Evolutionary conservation across 2,329 filamentous ascomycete species (phyloP).

Genomic region (Teratosphaeria viscida): DNA sequence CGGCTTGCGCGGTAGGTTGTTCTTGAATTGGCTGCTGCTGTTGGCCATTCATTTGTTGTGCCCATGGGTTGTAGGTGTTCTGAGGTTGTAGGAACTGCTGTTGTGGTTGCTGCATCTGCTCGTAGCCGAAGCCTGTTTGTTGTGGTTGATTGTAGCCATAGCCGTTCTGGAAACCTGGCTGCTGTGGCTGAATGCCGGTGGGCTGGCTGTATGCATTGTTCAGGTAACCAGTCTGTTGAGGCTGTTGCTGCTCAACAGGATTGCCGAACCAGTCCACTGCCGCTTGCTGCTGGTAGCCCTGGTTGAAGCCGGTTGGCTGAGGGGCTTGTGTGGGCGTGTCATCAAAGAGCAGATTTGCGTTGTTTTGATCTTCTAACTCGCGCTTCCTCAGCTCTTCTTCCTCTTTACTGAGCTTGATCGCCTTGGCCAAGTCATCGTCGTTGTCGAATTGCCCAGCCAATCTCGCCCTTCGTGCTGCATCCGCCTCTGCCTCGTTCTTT

Average conservation of each 20-base stretch:
- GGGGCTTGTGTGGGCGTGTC: conserved; percentile 54
- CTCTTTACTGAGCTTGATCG: conserved; percentile 86
- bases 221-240: conserved; percentile 51
- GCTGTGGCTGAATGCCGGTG: conserved; percentile 57
- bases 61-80: conserved; percentile 45
- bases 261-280: conserved; percentile 97
- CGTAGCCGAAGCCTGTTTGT: conserved; percentile 59
- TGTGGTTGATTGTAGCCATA: conserved; percentile 51
- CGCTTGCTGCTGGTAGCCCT: conserved; percentile 93
- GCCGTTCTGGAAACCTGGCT: conserved; percentile 58
- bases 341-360: conserved; percentile 74
- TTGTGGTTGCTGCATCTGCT: conserved; percentile 45
- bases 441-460: conserved; percentile 37
- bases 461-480: conserved; percentile 58
- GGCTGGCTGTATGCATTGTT: conserved; percentile 65
- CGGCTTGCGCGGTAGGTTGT: conserved; percentile 58
- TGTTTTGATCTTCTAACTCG: conserved; percentile 76
- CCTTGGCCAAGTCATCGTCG: conserved; percentile 87
- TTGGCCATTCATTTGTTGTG: conserved; percentile 38
- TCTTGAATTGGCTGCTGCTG: conserved; percentile 41
- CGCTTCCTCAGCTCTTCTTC: conserved; percentile 82
- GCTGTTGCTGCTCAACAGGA: conserved; percentile 62
- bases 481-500: conserved; percentile 89
- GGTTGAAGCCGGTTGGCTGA: conserved; percentile 81
- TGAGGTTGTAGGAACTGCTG: conserved; percentile 47